phyloP scores from a whole-genome alignment of 306 rosid species.

The Calophaca sinica region DNA sequence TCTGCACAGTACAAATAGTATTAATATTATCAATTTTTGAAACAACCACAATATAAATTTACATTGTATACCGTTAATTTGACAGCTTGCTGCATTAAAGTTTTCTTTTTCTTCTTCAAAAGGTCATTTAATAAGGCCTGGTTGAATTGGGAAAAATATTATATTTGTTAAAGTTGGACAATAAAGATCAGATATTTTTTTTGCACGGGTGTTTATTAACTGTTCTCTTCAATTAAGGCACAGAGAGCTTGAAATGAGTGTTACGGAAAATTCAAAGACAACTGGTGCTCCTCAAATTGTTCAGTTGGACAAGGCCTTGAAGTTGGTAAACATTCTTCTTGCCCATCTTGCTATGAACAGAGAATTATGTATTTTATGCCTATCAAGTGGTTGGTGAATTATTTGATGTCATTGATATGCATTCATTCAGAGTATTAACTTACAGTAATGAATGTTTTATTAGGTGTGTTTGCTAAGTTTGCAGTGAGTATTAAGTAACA shows the following conservation, averaged over 20 bases:
- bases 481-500: background rate
- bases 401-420: conserved; percentile 25
- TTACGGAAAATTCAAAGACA: conserved; percentile 51
- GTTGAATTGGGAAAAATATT: background rate
- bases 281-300: conserved; percentile 60
- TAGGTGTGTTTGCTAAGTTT: conserved; percentile 15
- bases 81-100: too few species aligned
- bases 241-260: conserved; percentile 57
- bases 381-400: conserved; percentile 31
- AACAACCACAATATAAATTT: too few species aligned
- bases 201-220: background rate
- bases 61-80: too few species aligned
- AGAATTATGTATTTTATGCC: conserved; percentile 16
- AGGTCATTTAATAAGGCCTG: too few species aligned
- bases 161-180: conserved; percentile 7
- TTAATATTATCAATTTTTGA: too few species aligned
- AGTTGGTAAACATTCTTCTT: conserved; percentile 62
- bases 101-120: too few species aligned
- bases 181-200: background rate
- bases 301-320: conserved; percentile 71
- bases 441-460: conserved; percentile 24
- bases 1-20: too few species aligned
- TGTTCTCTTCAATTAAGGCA: conserved; percentile 35
- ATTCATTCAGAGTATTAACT: conserved; percentile 25
- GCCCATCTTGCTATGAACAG: background rate